These are phyloP conservation scores for Cicer chorassanicum DNA, from an alignment of 306 rosid genomes.

Conservation along the genomic window DNA sequence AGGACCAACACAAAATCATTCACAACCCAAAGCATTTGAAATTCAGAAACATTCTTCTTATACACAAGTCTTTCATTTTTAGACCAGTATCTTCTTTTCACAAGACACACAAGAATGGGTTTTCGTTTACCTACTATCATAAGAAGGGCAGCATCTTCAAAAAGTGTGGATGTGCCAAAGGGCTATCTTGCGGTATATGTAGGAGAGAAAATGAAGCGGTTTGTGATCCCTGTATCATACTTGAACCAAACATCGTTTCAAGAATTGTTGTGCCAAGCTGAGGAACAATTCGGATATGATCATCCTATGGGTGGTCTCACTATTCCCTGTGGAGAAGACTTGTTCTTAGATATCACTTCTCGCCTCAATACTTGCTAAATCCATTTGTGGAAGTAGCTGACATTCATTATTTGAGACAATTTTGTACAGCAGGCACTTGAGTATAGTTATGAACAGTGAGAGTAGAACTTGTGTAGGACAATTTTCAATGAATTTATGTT, in stretches of 20 bases:
- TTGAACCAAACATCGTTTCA: slow-evolving; percentile 54
- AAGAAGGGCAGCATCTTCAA: slow-evolving; percentile 38
- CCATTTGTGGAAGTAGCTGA: background rate
- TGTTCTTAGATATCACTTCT: slow-evolving; percentile 43
- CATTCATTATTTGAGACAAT: slow-evolving; percentile 14
- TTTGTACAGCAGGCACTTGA: background rate
- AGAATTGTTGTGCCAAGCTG: slow-evolving; percentile 42
- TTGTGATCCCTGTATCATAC: slow-evolving; percentile 53
- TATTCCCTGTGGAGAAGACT: slow-evolving; percentile 52
- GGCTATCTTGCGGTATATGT: slow-evolving; percentile 56
- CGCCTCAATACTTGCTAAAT: background rate
- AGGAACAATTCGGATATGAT: slow-evolving; percentile 55
- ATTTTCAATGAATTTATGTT: background rate
- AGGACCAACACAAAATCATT: slow-evolving; percentile 33
- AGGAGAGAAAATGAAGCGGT: slow-evolving; percentile 57
- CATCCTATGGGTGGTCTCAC: slow-evolving; percentile 63
- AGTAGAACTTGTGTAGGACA: background rate
- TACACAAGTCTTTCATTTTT: background rate
- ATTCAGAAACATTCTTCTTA: background rate
- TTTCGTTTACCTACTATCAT: slow-evolving; percentile 46
- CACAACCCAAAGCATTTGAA: slow-evolving; percentile 12
- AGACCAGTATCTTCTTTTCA: background rate
- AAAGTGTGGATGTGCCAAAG: slow-evolving; percentile 49
- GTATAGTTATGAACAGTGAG: background rate
- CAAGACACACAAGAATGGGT: slow-evolving; percentile 39